Evolutionary conservation across 345 rosid genomes (phyloP).

Genomic region (Ricinus communis): DNA sequence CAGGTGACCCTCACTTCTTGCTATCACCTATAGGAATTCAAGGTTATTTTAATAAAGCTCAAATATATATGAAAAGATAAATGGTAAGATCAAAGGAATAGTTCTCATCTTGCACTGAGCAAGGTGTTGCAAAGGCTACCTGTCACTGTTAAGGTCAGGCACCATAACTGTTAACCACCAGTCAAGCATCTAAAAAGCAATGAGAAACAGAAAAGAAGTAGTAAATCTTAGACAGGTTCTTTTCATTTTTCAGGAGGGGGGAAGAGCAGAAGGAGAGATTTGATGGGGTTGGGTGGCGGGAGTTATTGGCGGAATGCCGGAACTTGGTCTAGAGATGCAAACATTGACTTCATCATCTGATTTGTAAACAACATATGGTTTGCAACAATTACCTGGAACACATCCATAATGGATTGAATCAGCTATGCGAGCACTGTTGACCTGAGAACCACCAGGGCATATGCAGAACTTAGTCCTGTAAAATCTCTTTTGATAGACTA

Average conservation of each 20-base stretch:
- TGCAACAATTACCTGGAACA: slow-evolving; percentile 67
- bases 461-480: slow-evolving; percentile 85
- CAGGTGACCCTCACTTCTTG: background rate
- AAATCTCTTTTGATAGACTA: slow-evolving; percentile 87
- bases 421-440: slow-evolving; percentile 91
- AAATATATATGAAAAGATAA: no score
- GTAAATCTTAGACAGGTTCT: background rate
- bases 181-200: background rate
- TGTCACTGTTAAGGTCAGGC: background rate
- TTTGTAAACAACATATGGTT: background rate
- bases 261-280: background rate
- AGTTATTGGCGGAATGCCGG: no score
- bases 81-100: no score
- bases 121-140: background rate
- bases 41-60: background rate
- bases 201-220: background rate
- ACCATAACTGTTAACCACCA: background rate
- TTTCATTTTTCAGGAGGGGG: background rate
- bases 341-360: background rate
- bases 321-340: background rate
- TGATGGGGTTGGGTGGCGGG: background rate
- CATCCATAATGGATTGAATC: slow-evolving; percentile 98
- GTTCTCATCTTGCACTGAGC: background rate
- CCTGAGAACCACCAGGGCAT: slow-evolving; percentile 99
- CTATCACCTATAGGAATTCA: background rate